Conservation (phyloP, 2,329 filamentous ascomycete species). For the Metarhizium sp. region DNA sequence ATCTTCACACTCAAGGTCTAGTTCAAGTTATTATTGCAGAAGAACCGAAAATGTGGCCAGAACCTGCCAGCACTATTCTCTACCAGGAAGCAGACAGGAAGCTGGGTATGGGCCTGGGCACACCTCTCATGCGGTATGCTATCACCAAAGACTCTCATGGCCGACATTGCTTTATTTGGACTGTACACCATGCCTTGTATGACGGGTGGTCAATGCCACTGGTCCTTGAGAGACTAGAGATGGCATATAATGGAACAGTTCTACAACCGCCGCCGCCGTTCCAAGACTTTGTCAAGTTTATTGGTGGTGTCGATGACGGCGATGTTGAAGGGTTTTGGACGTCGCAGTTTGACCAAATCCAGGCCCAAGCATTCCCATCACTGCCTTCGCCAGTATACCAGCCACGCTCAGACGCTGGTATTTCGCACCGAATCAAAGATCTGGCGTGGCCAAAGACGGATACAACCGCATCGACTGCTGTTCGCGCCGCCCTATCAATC, state of each 20-base stretch:
- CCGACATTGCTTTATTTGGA: conserved; percentile 29
- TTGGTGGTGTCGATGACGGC: background rate
- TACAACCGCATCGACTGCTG: conserved; percentile 8
- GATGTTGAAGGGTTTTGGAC: background rate
- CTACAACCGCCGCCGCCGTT: conserved; percentile 21
- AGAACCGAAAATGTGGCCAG: conserved; percentile 16
- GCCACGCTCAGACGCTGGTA: conserved; percentile 16
- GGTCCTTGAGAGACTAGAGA: conserved; percentile 29
- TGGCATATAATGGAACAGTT: conserved; percentile 19
- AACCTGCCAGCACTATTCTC: conserved; percentile 15
- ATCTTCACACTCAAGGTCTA: background rate
- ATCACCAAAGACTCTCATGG: conserved; percentile 20
- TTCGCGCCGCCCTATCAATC: conserved; percentile 17
- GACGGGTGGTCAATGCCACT: conserved; percentile 41
- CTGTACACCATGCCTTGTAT: conserved; percentile 39
- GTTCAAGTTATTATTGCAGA: conserved; percentile 1
- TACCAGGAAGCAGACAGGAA: conserved; percentile 27
- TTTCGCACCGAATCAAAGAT: conserved; percentile 20
- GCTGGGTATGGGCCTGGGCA: conserved; percentile 27
- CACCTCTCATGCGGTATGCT: conserved; percentile 30
- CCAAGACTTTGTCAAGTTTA: conserved; percentile 31
- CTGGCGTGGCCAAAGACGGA: conserved; percentile 13
- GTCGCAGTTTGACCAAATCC: background rate
- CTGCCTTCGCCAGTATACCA: background rate
- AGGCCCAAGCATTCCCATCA: background rate